Evolutionary conservation across 1,284 basidiomycete species (phyloP).

Genomic region (Cryptococcus floricola): DNA sequence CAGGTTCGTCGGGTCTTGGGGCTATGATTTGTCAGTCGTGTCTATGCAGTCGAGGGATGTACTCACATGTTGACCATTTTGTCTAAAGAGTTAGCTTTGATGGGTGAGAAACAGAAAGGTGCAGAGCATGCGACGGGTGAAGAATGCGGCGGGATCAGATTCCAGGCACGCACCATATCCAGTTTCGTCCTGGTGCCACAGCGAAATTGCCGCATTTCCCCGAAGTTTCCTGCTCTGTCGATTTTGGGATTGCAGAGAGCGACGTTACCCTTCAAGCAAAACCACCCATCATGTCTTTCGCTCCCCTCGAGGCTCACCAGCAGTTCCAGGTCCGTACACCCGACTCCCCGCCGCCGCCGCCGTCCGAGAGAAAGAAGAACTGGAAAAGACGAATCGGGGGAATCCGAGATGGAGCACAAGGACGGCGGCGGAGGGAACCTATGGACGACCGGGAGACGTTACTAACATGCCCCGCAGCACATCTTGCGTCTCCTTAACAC

Average conservation of each 20-base stretch:
- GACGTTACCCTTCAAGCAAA: slow-evolving; percentile 4
- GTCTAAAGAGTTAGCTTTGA: slow-evolving; percentile 17
- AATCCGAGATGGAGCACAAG: not conserved
- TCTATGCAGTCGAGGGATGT: not conserved
- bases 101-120: slow-evolving; percentile 13
- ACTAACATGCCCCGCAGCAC: slow-evolving; percentile 57
- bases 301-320: slow-evolving; percentile 84
- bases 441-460: slow-evolving; percentile 1
- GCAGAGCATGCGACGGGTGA: not conserved
- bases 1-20: slow-evolving; percentile 49
- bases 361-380: not conserved
- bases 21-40: slow-evolving; percentile 12
- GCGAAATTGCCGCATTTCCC: too few species aligned
- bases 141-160: not conserved
- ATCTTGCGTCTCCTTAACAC: slow-evolving; percentile 99
- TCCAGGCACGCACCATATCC: too few species aligned
- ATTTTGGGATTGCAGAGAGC: not conserved
- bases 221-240: too few species aligned
- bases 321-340: slow-evolving; percentile 73
- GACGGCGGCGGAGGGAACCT: not conserved
- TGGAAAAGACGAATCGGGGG: not conserved
- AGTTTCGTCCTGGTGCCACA: too few species aligned
- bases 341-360: not conserved
- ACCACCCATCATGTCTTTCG: slow-evolving; percentile 71
- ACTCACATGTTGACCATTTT: slow-evolving; percentile 48